Conservation (phyloP, 345 rosid species). For the Bretschneidera sinensis region DNA sequence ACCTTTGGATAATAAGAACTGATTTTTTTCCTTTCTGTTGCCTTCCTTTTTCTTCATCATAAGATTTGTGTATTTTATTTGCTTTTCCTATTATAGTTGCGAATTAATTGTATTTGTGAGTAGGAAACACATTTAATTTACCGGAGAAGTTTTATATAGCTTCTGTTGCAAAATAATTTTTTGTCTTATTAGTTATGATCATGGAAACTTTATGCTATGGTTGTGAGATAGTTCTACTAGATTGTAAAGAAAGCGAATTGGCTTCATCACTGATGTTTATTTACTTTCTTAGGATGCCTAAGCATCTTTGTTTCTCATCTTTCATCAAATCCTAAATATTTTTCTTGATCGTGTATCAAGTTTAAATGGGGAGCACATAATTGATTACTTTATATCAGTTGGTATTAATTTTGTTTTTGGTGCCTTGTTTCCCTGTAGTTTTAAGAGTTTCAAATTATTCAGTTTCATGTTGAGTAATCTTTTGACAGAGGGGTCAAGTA, state of each 20-base stretch:
- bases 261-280: not conserved
- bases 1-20: conserved; percentile 10
- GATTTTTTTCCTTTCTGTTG: conserved; percentile 5
- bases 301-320: not conserved
- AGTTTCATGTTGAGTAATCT: too few relatives aligned
- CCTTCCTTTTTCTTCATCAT: not conserved
- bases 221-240: not conserved
- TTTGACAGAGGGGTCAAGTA: not conserved
- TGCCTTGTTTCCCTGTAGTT: not conserved
- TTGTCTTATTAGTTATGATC: not conserved
- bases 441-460: too few relatives aligned
- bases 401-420: too few relatives aligned
- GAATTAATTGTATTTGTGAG: not conserved
- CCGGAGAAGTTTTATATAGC: not conserved
- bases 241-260: not conserved
- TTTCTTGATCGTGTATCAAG: too few relatives aligned
- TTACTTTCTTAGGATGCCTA: too few relatives aligned
- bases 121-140: not conserved
- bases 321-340: not conserved
- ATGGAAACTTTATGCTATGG: not conserved
- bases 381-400: too few relatives aligned
- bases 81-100: not conserved
- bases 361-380: too few relatives aligned
- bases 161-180: not conserved
- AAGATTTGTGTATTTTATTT: not conserved